A percentile compares a stretch with the other conserved stretches of the same genome.
Conservation (phyloP, 306 rosid species). For the Crotalaria pallida region DNA sequence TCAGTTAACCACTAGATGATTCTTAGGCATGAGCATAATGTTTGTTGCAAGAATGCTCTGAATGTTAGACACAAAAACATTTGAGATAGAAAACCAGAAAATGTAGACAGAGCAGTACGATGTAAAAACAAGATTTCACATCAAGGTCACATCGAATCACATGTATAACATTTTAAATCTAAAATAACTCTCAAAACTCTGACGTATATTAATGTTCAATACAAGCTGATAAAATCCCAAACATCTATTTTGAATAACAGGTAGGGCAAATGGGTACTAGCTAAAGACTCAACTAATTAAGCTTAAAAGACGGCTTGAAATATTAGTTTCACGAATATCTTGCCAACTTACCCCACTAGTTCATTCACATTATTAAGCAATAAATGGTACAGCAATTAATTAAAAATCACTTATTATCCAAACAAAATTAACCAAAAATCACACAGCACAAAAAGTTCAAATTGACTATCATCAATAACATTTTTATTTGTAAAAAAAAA, state of each 20-base stretch:
- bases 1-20: constrained; percentile 1
- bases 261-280: background rate
- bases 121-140: background rate
- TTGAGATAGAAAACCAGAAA: constrained; percentile 5
- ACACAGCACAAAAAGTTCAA: background rate
- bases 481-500: background rate
- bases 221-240: constrained; percentile 10
- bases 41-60: background rate
- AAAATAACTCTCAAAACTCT: constrained; percentile 3
- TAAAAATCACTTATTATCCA: background rate
- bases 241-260: constrained; percentile 7
- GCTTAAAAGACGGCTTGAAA: constrained; percentile 7
- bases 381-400: background rate
- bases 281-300: constrained; percentile 4
- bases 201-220: background rate
- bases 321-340: background rate
- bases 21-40: constrained; percentile 8
- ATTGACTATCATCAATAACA: constrained; percentile 6
- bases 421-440: background rate
- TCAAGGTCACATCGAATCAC: constrained; percentile 10
- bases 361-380: background rate
- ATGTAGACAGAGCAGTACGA: constrained; percentile 8
- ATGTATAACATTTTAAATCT: background rate
- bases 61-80: constrained; percentile 11
- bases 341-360: background rate